A percentile compares a stretch with the other conserved stretches of the same genome.
phyloP scores from a whole-genome alignment of 108 stramenopile genomes.

The Pinguiococcus pyrenoidosus region DNA sequence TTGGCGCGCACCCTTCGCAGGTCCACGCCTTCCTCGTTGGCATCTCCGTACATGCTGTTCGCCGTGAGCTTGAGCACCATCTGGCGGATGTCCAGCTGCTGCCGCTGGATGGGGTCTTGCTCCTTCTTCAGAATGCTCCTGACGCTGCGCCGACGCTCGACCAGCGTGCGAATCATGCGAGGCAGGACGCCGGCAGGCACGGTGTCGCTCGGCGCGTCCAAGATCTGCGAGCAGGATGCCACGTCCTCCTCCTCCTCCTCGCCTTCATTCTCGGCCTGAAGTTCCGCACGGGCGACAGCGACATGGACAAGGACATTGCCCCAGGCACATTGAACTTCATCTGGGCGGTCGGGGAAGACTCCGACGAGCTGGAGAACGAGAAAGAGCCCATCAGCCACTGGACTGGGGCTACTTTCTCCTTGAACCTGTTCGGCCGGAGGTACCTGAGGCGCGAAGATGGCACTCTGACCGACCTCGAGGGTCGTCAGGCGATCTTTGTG shows the following conservation, averaged over 20 bases:
- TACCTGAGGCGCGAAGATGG: no score
- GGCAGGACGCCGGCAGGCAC: slow-evolving; percentile 77
- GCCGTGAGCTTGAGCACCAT: slow-evolving; percentile 94
- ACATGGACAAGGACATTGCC: no score
- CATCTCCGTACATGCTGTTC: slow-evolving; percentile 94
- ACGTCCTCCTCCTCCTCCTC: slow-evolving; percentile 3
- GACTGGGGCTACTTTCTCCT: no score
- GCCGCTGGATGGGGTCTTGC: slow-evolving; percentile 17
- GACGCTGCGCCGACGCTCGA: slow-evolving; percentile 80
- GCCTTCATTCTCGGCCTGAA: slow-evolving; percentile 4
- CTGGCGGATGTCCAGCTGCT: slow-evolving; percentile 90
- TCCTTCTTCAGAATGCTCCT: slow-evolving; percentile 68
- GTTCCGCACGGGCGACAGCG: no score
- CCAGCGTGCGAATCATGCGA: slow-evolving; percentile 80
- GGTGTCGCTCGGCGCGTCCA: slow-evolving; percentile 62
- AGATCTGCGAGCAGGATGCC: slow-evolving; percentile 43
- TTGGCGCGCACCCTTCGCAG: no score
- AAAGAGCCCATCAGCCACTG: no score
- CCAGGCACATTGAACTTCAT: no score
- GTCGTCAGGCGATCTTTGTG: no score
- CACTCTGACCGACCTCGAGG: no score
- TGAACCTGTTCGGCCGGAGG: no score
- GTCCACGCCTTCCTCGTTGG: slow-evolving; percentile 40
- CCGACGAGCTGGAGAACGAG: no score
- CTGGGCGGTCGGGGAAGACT: no score